Evolutionary conservation across 371 early-diverging fungal species (phyloP), one percentile per base, ranked within the genome.

Genomic region (Mucor indicus): DNA sequence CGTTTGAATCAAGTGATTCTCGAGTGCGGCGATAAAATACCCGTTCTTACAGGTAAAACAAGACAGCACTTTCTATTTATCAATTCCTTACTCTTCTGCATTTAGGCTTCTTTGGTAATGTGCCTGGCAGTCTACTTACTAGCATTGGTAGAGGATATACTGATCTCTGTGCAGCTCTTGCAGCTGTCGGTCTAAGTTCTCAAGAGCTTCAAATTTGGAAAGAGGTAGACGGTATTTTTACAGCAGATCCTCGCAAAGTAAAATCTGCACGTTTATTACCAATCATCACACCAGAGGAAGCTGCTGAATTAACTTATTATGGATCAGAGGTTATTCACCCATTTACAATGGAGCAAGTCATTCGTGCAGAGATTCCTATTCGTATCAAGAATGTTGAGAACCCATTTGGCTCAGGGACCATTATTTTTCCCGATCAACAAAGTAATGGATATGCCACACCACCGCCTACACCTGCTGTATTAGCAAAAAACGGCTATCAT

Each of bases 341-440:
- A 4, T 96, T 96, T 68, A 98, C 99, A 4, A 98, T 98, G 98
- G 96, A 96, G 53, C 98, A 98, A 60, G 96, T 95, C 42, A 94
- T 97, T 43, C 82, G 91, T 24, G 91, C 93, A 1, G 62, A 77
- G 21, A 95, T 98, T 44, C 98, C 99, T 12, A 96, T 98, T 60
- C 90, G 96, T 48, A 98, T 98, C 65, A 95, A 94, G 56, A 98
- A 98, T 66, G 94, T 96, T 9, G 89, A 94, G 60, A 91, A 92
- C 44, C 97, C 98, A 19, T 62, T 56, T 10, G 95, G 94, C 16
- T 59, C 76, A 12, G 99, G 98, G 16, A 96, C 99, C 20, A 72
- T 97, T 44, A 93, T 98, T 52, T 84, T 91, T 48, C 95, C 96
- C 0, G 67, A 72, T 37, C 44, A 33, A 0, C 41, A 43, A 2